Evolutionary conservation across 495 filamentous ascomycete genomes (phyloP).

Genomic region (Hypoxylon trugodes): DNA sequence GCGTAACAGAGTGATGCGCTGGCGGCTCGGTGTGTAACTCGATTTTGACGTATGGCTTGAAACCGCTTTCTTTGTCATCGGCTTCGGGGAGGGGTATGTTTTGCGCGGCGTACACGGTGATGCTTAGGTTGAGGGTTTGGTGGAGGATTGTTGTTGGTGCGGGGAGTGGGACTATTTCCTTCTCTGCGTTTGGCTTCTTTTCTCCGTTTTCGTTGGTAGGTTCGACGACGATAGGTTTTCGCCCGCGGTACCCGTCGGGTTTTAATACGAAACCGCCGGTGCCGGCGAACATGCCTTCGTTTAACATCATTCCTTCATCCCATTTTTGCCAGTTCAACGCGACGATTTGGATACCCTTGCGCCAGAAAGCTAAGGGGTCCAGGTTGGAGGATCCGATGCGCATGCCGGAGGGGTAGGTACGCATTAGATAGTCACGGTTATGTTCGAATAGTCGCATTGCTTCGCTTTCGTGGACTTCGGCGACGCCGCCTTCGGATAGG

Average conservation of each 20-base stretch:
- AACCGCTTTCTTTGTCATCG: slow-evolving; percentile 64
- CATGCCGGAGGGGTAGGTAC: slow-evolving; percentile 84
- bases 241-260: slow-evolving; percentile 62
- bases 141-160: slow-evolving; percentile 49
- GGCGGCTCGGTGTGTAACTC: slow-evolving; percentile 80
- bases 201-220: not conserved
- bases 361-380: slow-evolving; percentile 85
- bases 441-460: slow-evolving; percentile 74
- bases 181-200: slow-evolving; percentile 4
- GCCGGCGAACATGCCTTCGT: slow-evolving; percentile 88
- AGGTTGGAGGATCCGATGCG: slow-evolving; percentile 86
- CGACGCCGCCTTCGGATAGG: slow-evolving; percentile 80
- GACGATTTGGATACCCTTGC: slow-evolving; percentile 88
- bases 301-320: slow-evolving; percentile 95
- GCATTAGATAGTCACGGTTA: slow-evolving; percentile 86
- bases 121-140: slow-evolving; percentile 60
- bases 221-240: slow-evolving; percentile 17
- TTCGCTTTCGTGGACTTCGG: slow-evolving; percentile 70
- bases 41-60: slow-evolving; percentile 81
- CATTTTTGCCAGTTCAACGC: slow-evolving; percentile 94
- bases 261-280: slow-evolving; percentile 87
- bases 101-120: slow-evolving; percentile 66
- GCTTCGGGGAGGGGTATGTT: slow-evolving; percentile 61
- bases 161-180: slow-evolving; percentile 15
- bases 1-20: slow-evolving; percentile 32